Conservation (phyloP, 2,329 filamentous ascomycete species). For the Xylariaceae sp. region DNA sequence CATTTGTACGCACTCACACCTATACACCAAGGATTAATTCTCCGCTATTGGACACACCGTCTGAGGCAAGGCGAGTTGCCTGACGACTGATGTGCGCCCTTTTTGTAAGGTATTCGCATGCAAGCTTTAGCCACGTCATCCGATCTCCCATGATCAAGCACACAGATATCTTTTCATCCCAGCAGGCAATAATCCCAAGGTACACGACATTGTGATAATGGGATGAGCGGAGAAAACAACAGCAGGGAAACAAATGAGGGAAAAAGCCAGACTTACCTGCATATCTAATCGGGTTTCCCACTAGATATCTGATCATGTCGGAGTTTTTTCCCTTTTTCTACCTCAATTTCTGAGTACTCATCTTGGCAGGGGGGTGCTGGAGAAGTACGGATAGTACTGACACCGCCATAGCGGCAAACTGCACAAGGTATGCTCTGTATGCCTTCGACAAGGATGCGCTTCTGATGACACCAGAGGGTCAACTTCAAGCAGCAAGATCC, state of each 20-base stretch:
- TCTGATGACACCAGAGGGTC: neutral
- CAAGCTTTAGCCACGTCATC: conserved; percentile 28
- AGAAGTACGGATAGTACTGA: neutral
- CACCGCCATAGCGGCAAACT: neutral
- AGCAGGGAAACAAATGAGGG: neutral
- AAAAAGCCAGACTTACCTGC: neutral
- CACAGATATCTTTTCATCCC: neutral
- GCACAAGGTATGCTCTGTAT: neutral
- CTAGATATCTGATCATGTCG: neutral
- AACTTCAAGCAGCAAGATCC: neutral
- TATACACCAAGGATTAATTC: conserved; percentile 15
- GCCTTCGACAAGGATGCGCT: neutral
- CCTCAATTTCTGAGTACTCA: neutral
- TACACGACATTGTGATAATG: neutral
- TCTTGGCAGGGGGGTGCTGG: neutral
- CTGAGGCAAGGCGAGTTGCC: conserved; percentile 14
- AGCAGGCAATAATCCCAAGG: neutral
- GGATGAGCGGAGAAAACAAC: neutral
- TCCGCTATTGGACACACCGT: conserved; percentile 20
- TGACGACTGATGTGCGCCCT: conserved; percentile 6
- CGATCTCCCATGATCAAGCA: conserved; percentile 18
- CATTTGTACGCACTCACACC: neutral
- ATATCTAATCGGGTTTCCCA: neutral
- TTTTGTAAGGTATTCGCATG: conserved; percentile 10
- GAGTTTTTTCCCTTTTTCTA: neutral